Evolutionary conservation across 2,329 filamentous ascomycete species (phyloP), one percentile per base, ranked within the genome.

Genomic region (Aspergillus pseudonomiae): DNA sequence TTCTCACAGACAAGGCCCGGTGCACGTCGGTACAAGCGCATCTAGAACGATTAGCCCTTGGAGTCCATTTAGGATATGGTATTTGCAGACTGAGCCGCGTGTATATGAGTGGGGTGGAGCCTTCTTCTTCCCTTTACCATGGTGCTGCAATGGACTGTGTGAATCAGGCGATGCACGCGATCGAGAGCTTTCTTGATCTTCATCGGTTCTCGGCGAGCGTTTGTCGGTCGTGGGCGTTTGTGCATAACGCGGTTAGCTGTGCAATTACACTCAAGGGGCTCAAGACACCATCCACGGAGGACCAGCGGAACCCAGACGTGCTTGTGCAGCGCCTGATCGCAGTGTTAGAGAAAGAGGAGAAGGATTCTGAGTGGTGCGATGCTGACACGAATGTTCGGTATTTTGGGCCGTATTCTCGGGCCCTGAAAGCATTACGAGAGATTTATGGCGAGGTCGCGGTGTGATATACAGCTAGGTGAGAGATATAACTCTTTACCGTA

Each of bases 391-490:
- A 69, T 50, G 60, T 67, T n/a, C 59, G 68, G 21, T 60, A 69
- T 58, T 70, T 65, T 28, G 67, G 68, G 16, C 67, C 68, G 4
- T 69, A 70, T 52, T 69, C 67, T 21, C 57, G 68, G 34, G 64
- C 67, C 4, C 50, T 67, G 36, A 65, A 65, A 28, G 67, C 67
- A 2, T 60, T 68, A 59, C 52, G 59, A 53, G 65, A 65, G 43
- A 58, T 58, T 19, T 63, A 60, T n/a, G 26, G n/a, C 4, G 50
- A 59, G 30, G 43, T 10, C 5, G 30, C 30, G 6, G 16, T 21
- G 45, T 34, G 26, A 50, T 32, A 30, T 43, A 24, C 26, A 62
- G 80, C 84, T 4, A n/a, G 14, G 41, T 21, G n/a, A 43, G 41
- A 43, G 41, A 9, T 21, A 43, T 21, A 6, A 10, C 14, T 36